Evolutionary conservation across 2,329 filamentous ascomycete genomes (phyloP).

Genomic region (Colletotrichum sansevieriae): DNA sequence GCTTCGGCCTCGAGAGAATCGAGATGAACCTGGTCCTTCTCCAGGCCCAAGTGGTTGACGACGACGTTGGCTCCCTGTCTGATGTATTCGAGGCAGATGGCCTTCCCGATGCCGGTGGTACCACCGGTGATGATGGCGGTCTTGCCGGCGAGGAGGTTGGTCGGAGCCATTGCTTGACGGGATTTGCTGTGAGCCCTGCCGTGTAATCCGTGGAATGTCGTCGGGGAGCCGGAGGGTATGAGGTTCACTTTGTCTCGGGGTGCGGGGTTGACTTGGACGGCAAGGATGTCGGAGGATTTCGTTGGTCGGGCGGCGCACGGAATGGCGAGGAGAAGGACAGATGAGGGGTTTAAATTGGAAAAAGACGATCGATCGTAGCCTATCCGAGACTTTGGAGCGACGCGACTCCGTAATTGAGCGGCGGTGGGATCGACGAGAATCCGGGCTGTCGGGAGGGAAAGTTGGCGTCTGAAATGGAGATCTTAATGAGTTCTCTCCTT

Average conservation of each 20-base stretch:
- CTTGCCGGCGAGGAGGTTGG: conserved; percentile 76
- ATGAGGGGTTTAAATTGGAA: not conserved
- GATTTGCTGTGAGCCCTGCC: not conserved
- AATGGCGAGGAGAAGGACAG: conserved; percentile 10
- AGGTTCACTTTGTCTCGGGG: conserved; percentile 10
- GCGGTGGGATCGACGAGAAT: conserved; percentile 3
- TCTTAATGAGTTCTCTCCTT: too few species aligned
- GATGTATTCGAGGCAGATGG: conserved; percentile 84
- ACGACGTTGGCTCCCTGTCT: conserved; percentile 82
- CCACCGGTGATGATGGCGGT: conserved; percentile 89
- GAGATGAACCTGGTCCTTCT: conserved; percentile 64
- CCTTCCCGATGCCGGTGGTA: conserved; percentile 87
- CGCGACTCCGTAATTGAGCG: not conserved
- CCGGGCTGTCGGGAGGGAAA: not conserved
- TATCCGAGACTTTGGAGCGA: not conserved
- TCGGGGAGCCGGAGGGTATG: conserved; percentile 1
- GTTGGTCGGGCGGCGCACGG: conserved; percentile 2
- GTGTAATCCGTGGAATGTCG: not conserved
- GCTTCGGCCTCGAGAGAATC: conserved; percentile 66
- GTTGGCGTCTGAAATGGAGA: not conserved
- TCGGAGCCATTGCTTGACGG: conserved; percentile 54
- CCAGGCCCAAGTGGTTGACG: conserved; percentile 81
- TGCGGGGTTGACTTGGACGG: conserved; percentile 16
- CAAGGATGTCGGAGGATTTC: conserved; percentile 20
- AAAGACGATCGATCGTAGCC: conserved; percentile 4